Conservation (phyloP, 2,329 filamentous ascomycete genomes). For the Aspergillus luchuensis region DNA sequence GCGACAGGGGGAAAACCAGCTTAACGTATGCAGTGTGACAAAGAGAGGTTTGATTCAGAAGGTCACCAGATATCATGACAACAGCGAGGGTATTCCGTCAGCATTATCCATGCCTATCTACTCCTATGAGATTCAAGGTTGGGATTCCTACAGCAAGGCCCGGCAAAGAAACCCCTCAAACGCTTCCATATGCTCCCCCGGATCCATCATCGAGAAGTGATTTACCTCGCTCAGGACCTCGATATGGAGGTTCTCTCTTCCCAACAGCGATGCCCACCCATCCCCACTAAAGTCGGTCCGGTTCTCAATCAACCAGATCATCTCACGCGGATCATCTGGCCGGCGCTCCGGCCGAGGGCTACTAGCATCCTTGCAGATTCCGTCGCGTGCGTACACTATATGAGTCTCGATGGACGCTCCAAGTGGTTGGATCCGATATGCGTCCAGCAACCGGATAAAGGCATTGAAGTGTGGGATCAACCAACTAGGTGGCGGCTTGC, state of each 20-base stretch:
- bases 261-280: slow-evolving; percentile 50
- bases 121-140: neutral
- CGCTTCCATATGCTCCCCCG: slow-evolving; percentile 10
- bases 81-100: neutral
- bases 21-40: too few species aligned
- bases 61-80: neutral
- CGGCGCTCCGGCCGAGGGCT: slow-evolving; percentile 36
- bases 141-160: neutral
- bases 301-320: slow-evolving; percentile 52
- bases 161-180: neutral
- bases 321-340: slow-evolving; percentile 47
- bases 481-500: slow-evolving; percentile 49
- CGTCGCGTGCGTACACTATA: slow-evolving; percentile 51
- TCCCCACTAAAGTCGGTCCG: slow-evolving; percentile 50
- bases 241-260: slow-evolving; percentile 35
- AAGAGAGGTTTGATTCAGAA: too few species aligned
- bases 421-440: slow-evolving; percentile 38
- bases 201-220: slow-evolving; percentile 35
- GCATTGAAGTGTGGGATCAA: slow-evolving; percentile 54
- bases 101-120: neutral
- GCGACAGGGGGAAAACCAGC: too few species aligned
- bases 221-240: slow-evolving; percentile 33
- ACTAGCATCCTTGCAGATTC: slow-evolving; percentile 46
- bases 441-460: slow-evolving; percentile 49
- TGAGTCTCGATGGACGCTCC: slow-evolving; percentile 35